Conservation (phyloP, 2,329 filamentous ascomycete genomes). For the Blumeria graminis region DNA sequence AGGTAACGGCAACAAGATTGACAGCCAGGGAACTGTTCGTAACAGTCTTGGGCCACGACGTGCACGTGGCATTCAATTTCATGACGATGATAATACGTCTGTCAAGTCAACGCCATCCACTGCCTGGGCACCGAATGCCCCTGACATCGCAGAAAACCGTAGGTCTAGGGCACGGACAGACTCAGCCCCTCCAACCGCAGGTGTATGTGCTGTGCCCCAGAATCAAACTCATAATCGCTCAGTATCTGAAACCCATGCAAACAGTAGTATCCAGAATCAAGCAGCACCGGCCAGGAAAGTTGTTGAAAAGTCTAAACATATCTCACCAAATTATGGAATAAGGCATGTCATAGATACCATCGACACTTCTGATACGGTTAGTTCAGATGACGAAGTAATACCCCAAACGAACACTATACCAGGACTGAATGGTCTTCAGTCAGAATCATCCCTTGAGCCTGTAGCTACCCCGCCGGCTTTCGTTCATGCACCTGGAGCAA, state of each 20-base stretch:
- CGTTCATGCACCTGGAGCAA: slow-evolving; percentile 45
- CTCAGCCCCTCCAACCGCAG: slow-evolving; percentile 22
- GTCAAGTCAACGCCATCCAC: slow-evolving; percentile 27
- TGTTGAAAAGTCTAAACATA: slow-evolving; percentile 6
- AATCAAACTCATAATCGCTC: slow-evolving; percentile 10
- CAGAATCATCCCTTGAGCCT: slow-evolving; percentile 38
- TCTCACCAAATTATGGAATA: slow-evolving; percentile 14
- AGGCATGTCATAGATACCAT: slow-evolving; percentile 22
- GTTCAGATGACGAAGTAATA: slow-evolving; percentile 31
- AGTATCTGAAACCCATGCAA: slow-evolving; percentile 14
- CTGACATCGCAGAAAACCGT: slow-evolving; percentile 4
- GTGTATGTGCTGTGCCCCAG: slow-evolving; percentile 2
- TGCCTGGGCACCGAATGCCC: slow-evolving; percentile 9
- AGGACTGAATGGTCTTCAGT: slow-evolving; percentile 31
- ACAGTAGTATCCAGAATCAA: slow-evolving; percentile 7
- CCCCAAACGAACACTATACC: slow-evolving; percentile 19
- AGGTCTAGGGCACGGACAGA: slow-evolving; percentile 20
- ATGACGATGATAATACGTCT: slow-evolving; percentile 18
- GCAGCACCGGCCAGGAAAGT: neutral
- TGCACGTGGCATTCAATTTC: slow-evolving; percentile 31
- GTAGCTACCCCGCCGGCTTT: slow-evolving; percentile 61
- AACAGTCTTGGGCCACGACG: slow-evolving; percentile 27
- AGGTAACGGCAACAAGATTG: slow-evolving; percentile 27
- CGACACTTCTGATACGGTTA: slow-evolving; percentile 26
- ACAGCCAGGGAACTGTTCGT: slow-evolving; percentile 32